Conservation (phyloP, 2,329 filamentous ascomycete species). For the Arthrobotrys conoides region DNA sequence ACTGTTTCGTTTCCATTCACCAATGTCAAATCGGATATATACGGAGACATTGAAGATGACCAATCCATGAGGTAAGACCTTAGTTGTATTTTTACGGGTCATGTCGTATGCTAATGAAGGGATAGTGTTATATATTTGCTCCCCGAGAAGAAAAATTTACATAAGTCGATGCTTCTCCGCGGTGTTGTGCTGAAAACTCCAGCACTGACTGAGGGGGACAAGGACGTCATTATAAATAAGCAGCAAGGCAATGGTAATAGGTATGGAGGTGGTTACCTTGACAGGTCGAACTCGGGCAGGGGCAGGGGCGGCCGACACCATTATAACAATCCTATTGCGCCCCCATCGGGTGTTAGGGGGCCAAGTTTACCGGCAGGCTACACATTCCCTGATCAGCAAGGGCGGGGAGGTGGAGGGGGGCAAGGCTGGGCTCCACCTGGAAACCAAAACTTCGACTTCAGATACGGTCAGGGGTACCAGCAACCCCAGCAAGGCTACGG, state of each 20-base stretch:
- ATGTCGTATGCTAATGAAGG: conserved; percentile 64
- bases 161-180: conserved; percentile 94
- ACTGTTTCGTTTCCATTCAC: conserved; percentile 83
- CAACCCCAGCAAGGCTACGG: conserved; percentile 45
- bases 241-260: conserved; percentile 77
- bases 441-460: conserved; percentile 39
- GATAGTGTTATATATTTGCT: conserved; percentile 86
- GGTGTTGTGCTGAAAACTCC: conserved; percentile 81
- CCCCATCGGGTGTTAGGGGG: conserved; percentile 62
- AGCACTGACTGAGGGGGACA: conserved; percentile 81
- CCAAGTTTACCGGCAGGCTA: conserved; percentile 55
- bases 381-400: conserved; percentile 36
- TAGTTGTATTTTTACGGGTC: conserved; percentile 22
- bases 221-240: conserved; percentile 79
- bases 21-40: conserved; percentile 73
- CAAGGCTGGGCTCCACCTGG: conserved; percentile 34
- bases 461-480: conserved; percentile 48
- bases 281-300: conserved; percentile 63
- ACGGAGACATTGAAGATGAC: conserved; percentile 83
- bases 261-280: conserved; percentile 72
- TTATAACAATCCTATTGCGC: conserved; percentile 69
- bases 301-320: conserved; percentile 66
- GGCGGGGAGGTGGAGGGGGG: background rate
- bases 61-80: conserved; percentile 81
- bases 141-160: conserved; percentile 78